phyloP scores from a whole-genome alignment of 1,284 basidiomycete genomes.

The Cutaneotrichosporon spelunceum region DNA sequence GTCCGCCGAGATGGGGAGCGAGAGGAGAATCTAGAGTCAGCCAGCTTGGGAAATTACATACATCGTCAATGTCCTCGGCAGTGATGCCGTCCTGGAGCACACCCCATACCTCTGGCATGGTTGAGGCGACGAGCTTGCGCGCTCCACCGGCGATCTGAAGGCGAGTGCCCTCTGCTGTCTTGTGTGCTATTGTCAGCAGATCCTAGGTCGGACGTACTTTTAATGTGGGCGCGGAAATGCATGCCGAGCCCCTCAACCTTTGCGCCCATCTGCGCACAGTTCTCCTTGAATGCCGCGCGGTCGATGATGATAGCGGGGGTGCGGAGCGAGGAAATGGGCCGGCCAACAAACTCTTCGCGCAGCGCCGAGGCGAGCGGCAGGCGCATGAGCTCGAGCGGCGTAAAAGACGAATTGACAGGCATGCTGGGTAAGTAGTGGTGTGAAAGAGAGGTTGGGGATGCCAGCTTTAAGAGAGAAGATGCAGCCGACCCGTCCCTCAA shows the following conservation, averaged over 20 bases:
- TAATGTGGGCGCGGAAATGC: conserved; percentile 73
- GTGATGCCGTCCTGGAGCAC: conserved; percentile 54
- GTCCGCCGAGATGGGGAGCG: conserved; percentile 66
- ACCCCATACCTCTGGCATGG: conserved; percentile 43
- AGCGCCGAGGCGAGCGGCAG: conserved; percentile 59
- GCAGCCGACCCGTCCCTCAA: background rate
- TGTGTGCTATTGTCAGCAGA: conserved; percentile 27
- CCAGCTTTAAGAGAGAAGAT: background rate
- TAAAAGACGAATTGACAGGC: conserved; percentile 25
- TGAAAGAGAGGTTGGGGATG: background rate
- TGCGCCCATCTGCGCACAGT: conserved; percentile 64
- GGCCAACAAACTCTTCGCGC: conserved; percentile 61
- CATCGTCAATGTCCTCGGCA: conserved; percentile 65
- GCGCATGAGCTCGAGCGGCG: conserved; percentile 31
- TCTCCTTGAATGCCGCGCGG: conserved; percentile 63
- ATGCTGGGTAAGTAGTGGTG: conserved; percentile 1
- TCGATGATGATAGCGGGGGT: conserved; percentile 79
- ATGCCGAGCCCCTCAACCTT: conserved; percentile 65
- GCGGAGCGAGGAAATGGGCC: conserved; percentile 60
- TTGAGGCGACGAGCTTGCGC: conserved; percentile 37
- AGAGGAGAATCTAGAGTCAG: conserved; percentile 66
- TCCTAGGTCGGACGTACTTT: conserved; percentile 66
- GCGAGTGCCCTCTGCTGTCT: conserved; percentile 70
- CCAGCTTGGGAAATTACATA: conserved; percentile 45
- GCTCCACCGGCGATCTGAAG: conserved; percentile 62